These are phyloP conservation scores for Lablab purpureus DNA, from an alignment of 306 rosid species.

Conservation along the genomic window DNA sequence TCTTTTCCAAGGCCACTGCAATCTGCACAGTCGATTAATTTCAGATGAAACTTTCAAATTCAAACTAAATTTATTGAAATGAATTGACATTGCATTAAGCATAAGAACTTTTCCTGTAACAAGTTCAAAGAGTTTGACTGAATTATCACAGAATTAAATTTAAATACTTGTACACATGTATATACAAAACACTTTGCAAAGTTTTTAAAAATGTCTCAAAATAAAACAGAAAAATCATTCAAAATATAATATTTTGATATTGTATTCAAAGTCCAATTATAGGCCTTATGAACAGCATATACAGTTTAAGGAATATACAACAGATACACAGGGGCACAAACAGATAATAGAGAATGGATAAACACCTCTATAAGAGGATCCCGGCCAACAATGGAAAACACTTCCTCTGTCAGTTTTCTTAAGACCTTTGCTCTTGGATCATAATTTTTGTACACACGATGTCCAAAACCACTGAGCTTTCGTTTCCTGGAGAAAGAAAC, in stretches of 20 bases:
- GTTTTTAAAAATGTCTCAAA: not conserved
- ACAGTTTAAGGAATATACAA: constrained; percentile 12
- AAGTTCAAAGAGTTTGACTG: not conserved
- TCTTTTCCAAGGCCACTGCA: constrained; percentile 90
- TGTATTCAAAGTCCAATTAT: not conserved
- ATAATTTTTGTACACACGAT: constrained; percentile 92
- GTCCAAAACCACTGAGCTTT: constrained; percentile 95
- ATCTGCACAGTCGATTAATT: constrained; percentile 59
- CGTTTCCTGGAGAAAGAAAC: constrained; percentile 66
- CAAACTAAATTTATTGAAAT: constrained; percentile 24
- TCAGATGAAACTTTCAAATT: constrained; percentile 48
- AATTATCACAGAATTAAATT: not conserved
- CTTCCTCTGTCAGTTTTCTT: constrained; percentile 81
- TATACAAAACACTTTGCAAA: not conserved
- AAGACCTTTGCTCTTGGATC: constrained; percentile 94
- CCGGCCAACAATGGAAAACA: constrained; percentile 87
- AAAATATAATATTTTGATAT: not conserved
- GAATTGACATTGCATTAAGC: not conserved
- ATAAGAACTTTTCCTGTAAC: constrained; percentile 7
- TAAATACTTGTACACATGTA: not conserved
- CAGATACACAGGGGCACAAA: constrained; percentile 22
- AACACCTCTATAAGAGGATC: constrained; percentile 93
- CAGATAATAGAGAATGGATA: constrained; percentile 27
- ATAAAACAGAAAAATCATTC: not conserved
- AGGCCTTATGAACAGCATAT: not conserved